Evolutionary conservation across 2,329 filamentous ascomycete genomes (phyloP), one percentile per base, ranked within the genome.

Genomic region (Sordariomycetes sp.): DNA sequence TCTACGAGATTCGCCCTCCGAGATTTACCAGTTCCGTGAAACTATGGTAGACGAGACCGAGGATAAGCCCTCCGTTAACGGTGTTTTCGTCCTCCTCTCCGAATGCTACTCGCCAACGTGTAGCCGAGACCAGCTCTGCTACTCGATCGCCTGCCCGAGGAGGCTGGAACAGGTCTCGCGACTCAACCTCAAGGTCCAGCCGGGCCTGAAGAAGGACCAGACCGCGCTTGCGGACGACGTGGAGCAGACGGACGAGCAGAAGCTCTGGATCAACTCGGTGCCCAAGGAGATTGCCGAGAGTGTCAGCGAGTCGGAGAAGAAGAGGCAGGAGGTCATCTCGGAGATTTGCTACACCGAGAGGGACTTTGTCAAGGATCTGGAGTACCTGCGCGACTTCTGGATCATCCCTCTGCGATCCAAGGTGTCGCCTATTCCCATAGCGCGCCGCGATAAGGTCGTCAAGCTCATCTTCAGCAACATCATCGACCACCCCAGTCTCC

Each of bases 91-190:
- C 1, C 77, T 99, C 51, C 77, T 99, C 56, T 96, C 92, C 0
- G 94, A 99, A 71, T 99, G 94, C 69, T 99, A 99, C 70, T 97
- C 92, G 51, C 94, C 94, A 10, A 99, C 94, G 1, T 99, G 94
- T 69, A 99, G 91, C 3, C 81, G 90, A 61, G 94, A 99, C 69
- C 89, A 92, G 64, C 78, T 99, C 24, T 99, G 94, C 71, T 99
- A 99, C 72, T 97, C 92, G 1, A 99, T 99, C 65, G 94, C 94
- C 54, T 99, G 94, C 68, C 94, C 94, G 8, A 82, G 94, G 65
- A 81, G 94, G 63, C 74, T 99, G 59, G 94, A 99, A 70, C 94
- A 99, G 70, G 92, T 97, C 66, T 94, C 94, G 53, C 81, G 94
- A 62, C 74, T 97, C 63, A 97, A 99, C 68, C 77, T 97, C 69